Evolutionary conservation across 169 alveolate genomes (phyloP).

Genomic region (Cryptosporidium parvum): DNA sequence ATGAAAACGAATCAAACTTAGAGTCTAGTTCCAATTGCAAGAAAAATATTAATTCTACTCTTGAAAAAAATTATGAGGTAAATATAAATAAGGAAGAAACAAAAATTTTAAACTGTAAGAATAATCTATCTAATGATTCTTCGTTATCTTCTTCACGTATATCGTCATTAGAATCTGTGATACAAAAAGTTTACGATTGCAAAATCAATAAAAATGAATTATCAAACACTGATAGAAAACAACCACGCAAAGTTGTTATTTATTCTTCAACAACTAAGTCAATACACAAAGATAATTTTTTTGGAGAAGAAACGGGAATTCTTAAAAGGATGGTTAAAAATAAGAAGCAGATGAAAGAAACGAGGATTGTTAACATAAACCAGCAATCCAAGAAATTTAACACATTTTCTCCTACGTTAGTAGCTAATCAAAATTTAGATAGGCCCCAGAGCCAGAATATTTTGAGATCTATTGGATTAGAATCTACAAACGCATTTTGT

Average conservation of each 20-base stretch:
- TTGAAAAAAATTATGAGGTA: neutral
- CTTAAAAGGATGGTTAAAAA: conserved; percentile 11
- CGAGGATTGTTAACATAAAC: conserved; percentile 33
- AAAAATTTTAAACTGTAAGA: neutral
- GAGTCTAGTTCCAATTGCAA: neutral
- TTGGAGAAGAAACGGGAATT: conserved; percentile 1
- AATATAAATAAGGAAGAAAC: neutral
- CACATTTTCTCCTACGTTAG: conserved; percentile 13
- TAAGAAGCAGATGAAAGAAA: conserved; percentile 29
- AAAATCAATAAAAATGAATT: neutral
- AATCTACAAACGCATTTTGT: neutral
- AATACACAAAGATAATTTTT: neutral
- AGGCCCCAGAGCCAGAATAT: neutral
- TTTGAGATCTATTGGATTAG: neutral
- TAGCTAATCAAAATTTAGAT: neutral
- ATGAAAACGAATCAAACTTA: neutral
- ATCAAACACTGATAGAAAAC: neutral
- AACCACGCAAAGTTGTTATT: conserved; percentile 24
- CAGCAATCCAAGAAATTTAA: neutral
- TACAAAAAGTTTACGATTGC: neutral
- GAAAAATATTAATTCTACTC: neutral
- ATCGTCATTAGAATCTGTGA: conserved; percentile 45
- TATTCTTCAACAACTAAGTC: conserved; percentile 18
- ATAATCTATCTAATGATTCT: conserved; percentile 2
- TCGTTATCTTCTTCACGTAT: conserved; percentile 52